Evolutionary conservation across 2,329 filamentous ascomycete genomes (phyloP).

Genomic region (Magnaporthales sp.): DNA sequence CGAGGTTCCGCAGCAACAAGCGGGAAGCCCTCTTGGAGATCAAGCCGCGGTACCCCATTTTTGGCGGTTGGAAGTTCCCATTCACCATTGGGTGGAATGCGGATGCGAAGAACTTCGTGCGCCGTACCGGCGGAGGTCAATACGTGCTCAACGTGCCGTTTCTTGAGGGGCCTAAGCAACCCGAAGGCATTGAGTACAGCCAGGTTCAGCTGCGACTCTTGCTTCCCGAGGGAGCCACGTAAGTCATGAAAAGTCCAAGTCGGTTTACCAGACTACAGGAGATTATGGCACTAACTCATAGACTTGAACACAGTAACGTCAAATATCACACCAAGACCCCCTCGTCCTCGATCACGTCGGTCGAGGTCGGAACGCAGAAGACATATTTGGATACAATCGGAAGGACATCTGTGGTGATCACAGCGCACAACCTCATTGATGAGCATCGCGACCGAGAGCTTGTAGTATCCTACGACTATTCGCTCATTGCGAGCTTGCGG

Average conservation of each 20-base stretch:
- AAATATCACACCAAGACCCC: slow-evolving; percentile 70
- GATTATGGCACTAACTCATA: slow-evolving; percentile 28
- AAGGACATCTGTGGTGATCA: slow-evolving; percentile 72
- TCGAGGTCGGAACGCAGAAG: slow-evolving; percentile 56
- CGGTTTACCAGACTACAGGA: background rate
- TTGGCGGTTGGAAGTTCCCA: slow-evolving; percentile 96
- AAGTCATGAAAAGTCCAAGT: slow-evolving; percentile 27
- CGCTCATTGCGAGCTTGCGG: slow-evolving; percentile 62
- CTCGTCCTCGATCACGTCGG: slow-evolving; percentile 47
- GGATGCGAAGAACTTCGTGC: slow-evolving; percentile 68
- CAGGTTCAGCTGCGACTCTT: slow-evolving; percentile 73
- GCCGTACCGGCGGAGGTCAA: slow-evolving; percentile 55
- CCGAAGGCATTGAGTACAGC: slow-evolving; percentile 80
- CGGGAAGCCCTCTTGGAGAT: slow-evolving; percentile 80
- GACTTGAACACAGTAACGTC: slow-evolving; percentile 54
- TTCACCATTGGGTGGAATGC: slow-evolving; percentile 97
- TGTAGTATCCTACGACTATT: slow-evolving; percentile 81
- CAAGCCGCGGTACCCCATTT: slow-evolving; percentile 91
- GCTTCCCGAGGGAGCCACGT: slow-evolving; percentile 84
- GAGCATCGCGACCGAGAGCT: slow-evolving; percentile 79
- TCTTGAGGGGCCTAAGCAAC: slow-evolving; percentile 80
- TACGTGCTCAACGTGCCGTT: slow-evolving; percentile 88
- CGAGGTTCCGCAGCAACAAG: slow-evolving; percentile 68
- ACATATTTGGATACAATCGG: slow-evolving; percentile 93
- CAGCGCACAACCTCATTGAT: slow-evolving; percentile 80